Evolutionary conservation across 441 rosid genomes (phyloP), one percentile per base, ranked within the genome.

Genomic region (Raphanus hybrid): DNA sequence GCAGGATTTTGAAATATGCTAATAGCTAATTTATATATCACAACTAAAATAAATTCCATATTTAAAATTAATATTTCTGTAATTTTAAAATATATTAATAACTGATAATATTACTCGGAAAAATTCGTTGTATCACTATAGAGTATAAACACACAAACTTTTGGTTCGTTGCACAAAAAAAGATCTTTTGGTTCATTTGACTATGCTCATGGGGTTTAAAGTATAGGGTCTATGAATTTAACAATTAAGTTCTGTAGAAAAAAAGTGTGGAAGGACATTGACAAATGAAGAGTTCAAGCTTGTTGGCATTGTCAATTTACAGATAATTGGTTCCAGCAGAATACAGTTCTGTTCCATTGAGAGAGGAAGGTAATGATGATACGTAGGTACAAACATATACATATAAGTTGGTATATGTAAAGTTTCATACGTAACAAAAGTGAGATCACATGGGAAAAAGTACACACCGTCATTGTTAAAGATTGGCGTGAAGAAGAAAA

Each of bases 381-480:
- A 5, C 57, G 57, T n/a, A n/a, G 57, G 57, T 50, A 50, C 18
- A 50, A 50, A 50, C 16, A 50, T 50, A 50, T n/a, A 50, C 57
- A 50, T 50, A 50, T n/a, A 50, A 50, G 6, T 50, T 4, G 57
- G 16, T 50, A 50, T 50, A 50, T 50, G 57, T 50, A 50, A 14
- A 50, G 18, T 50, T 50, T 50, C 57, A 48, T 48, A 48, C 16
- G 8, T 5, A 48, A n/a, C 16, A 50, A n/a, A 62, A 72, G 81
- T 72, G 77, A 67, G 73, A 39, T 72, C 73, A 72, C 81, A 73
- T 78, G 81, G 41, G 52, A 32, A 59, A 78, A 78, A 54, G 62
- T 37, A 66, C 3, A 67, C 69, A 73, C 76, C 76, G 76, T 77
- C 62, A 72, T 71, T 65, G 62, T 70, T 55, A 71, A 77, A 65